phyloP scores from a whole-genome alignment of 352 stramenopile species.

The Phytophthora macrochlamydospora region DNA sequence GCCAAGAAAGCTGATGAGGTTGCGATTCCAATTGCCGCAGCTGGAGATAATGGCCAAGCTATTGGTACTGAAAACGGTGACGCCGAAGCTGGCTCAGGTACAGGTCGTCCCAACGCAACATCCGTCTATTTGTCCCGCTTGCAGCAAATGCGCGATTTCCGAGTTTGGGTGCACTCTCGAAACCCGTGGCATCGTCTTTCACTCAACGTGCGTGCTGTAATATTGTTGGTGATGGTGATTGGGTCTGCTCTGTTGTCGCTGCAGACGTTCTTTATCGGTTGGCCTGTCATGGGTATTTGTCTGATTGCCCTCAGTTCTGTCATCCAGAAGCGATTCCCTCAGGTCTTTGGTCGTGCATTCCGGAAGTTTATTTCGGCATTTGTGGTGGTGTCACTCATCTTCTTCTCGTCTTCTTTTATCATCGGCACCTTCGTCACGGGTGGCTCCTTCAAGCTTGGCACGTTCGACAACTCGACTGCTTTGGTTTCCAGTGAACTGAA shows the following conservation, averaged over 20 bases:
- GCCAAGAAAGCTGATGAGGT: conserved; percentile 28
- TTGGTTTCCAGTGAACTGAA: conserved; percentile 27
- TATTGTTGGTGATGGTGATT: conserved; percentile 66
- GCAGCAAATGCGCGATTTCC: conserved; percentile 50
- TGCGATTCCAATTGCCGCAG: conserved; percentile 30
- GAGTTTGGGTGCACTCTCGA: conserved; percentile 30
- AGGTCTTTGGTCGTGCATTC: conserved; percentile 79
- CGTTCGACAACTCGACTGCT: conserved; percentile 50
- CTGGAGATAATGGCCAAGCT: conserved; percentile 14
- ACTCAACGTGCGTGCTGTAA: conserved; percentile 41
- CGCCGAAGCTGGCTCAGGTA: conserved; percentile 7
- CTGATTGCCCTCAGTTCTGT: conserved; percentile 69
- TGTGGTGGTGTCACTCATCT: conserved; percentile 77
- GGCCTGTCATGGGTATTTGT: conserved; percentile 76
- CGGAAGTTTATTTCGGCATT: conserved; percentile 77
- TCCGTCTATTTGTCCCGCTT: conserved; percentile 33
- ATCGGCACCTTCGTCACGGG: conserved; percentile 75
- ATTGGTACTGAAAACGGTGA: conserved; percentile 9
- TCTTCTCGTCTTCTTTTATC: conserved; percentile 81
- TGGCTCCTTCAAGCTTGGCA: conserved; percentile 60
- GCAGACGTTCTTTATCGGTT: conserved; percentile 67
- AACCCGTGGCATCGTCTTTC: conserved; percentile 70
- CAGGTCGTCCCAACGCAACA: conserved; percentile 4
- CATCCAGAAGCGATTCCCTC: conserved; percentile 73
- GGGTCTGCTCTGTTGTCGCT: conserved; percentile 62